Base-by-base conservation (phyloP, 1,139 yeast species). In the Protomyces lactucae-debilis region DNA sequence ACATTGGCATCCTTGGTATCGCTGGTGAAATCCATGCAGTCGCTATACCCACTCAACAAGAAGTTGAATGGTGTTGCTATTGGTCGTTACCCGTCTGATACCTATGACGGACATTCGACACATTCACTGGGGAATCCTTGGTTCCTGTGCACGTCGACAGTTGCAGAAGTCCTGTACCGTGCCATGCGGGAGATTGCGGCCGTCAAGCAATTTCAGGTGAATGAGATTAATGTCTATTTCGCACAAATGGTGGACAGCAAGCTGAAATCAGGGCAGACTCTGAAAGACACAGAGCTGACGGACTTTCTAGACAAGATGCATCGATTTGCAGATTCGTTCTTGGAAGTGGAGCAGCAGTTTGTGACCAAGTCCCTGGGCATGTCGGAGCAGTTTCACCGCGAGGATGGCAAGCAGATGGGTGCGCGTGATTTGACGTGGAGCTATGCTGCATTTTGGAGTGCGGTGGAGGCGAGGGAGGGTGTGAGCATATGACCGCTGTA, bases 31-130 rank as follows among this genome's bases (percentile, higher is more conserved):
- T 87, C 86, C 68, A 89, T 90, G 95, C 82, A 82, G 68, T 73
- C 77, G 45, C 77, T 93, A 64, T 91, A 87, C 73, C 95, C 96
- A 1, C 81, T 92, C 52, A 92, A 92, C 74, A 82, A 79, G 65
- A 74, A 75, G 10, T 65, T 59, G 23, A 54, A 52, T 28, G 96
- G 95, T 0, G 84, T 86, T 54, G 96, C 88, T 0, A 76, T 92
- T 59, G 99, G 99, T 1, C 79, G 99, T 71, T 92, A 92, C 72
- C 97, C 97, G 0, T 98, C 92, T 72, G 99, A 92, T 75, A 75
- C 87, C 14, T 92, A 92, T 74, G 88, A 92, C 75, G 70, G 70
- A 25, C 32, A 28, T 28, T 97, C 97, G 0, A 78, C 80, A 67
- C 35, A 16, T 4, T 56, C 60, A n/a, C 87, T 85, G 70, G 98